These are phyloP conservation scores for Ochromonas danica DNA, from an alignment of 108 stramenopile species.

Conservation along the genomic window DNA sequence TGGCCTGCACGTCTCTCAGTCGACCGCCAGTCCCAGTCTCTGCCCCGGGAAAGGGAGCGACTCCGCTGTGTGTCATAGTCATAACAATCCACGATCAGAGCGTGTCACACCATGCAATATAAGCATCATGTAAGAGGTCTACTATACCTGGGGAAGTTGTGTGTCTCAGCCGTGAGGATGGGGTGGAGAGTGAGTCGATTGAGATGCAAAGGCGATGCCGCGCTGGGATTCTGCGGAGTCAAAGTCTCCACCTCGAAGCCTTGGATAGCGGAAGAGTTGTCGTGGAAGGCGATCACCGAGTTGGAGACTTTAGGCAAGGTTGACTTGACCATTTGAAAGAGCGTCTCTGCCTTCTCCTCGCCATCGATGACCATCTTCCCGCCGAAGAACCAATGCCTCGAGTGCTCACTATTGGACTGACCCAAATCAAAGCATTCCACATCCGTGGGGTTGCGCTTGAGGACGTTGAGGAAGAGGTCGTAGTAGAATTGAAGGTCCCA, in stretches of 20 bases:
- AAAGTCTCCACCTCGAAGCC: slow-evolving; percentile 65
- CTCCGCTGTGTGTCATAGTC: too few relatives aligned
- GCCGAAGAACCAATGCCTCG: slow-evolving; percentile 99
- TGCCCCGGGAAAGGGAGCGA: slow-evolving; percentile 97
- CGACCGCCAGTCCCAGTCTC: slow-evolving; percentile 99
- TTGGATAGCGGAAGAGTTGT: slow-evolving; percentile 88
- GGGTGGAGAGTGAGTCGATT: slow-evolving; percentile 74
- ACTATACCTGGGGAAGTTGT: slow-evolving; percentile 88
- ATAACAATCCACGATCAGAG: not conserved
- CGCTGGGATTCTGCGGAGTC: slow-evolving; percentile 35
- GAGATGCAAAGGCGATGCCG: slow-evolving; percentile 29
- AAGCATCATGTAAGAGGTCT: too few relatives aligned
- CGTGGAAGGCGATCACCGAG: slow-evolving; percentile 96
- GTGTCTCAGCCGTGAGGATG: slow-evolving; percentile 97
- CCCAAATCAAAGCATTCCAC: slow-evolving; percentile 97
- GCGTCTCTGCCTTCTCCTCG: slow-evolving; percentile 78
- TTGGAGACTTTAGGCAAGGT: slow-evolving; percentile 74
- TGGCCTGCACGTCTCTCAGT: slow-evolving; percentile 95
- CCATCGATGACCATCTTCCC: slow-evolving; percentile 98
- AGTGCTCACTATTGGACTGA: slow-evolving; percentile 79
- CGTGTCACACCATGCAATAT: not conserved
- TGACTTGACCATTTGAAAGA: slow-evolving; percentile 96
- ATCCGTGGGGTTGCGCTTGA: slow-evolving; percentile 91
- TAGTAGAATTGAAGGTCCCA: slow-evolving; percentile 97
- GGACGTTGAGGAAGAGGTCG: slow-evolving; percentile 85